A percentile compares a stretch with the other conserved stretches of the same genome.
phyloP scores from a whole-genome alignment of 208 protist genomes.

The Pavlovales sp. region DNA sequence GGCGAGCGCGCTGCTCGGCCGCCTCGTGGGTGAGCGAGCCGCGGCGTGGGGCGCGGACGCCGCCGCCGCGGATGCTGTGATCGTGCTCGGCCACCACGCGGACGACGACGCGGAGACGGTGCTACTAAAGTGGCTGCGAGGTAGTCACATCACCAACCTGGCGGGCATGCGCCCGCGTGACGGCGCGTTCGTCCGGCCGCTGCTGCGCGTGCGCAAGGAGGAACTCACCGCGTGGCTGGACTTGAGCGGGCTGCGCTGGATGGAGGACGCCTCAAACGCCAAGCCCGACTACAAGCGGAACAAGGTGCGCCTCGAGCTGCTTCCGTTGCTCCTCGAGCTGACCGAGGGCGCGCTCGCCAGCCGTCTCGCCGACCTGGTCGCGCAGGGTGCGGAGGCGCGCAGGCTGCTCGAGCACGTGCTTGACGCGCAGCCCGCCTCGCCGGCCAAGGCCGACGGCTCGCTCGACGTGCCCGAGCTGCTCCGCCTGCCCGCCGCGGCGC shows the following conservation, averaged over 20 bases:
- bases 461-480: not conserved
- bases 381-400: not conserved
- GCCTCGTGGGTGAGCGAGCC: not conserved
- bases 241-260: not conserved
- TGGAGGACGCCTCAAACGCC: conserved; percentile 30
- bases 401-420: not conserved
- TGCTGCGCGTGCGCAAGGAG: conserved; percentile 28
- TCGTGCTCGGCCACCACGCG: conserved; percentile 31
- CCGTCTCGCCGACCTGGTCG: not conserved
- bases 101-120: conserved; percentile 40
- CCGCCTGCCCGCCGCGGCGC: no score
- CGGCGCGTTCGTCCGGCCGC: conserved; percentile 29
- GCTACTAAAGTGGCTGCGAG: conserved; percentile 33
- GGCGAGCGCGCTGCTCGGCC: not conserved
- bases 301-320: conserved; percentile 29
- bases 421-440: no score
- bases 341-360: not conserved
- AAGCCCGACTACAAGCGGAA: conserved; percentile 47
- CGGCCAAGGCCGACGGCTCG: no score
- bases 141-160: conserved; percentile 34
- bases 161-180: conserved; percentile 10
- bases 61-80: not conserved
- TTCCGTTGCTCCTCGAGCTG: conserved; percentile 43
- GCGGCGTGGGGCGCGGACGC: not conserved
- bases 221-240: conserved; percentile 19